Conservation (phyloP, 192 early-diverging fungal genomes). For the Coemansia aciculifera region DNA sequence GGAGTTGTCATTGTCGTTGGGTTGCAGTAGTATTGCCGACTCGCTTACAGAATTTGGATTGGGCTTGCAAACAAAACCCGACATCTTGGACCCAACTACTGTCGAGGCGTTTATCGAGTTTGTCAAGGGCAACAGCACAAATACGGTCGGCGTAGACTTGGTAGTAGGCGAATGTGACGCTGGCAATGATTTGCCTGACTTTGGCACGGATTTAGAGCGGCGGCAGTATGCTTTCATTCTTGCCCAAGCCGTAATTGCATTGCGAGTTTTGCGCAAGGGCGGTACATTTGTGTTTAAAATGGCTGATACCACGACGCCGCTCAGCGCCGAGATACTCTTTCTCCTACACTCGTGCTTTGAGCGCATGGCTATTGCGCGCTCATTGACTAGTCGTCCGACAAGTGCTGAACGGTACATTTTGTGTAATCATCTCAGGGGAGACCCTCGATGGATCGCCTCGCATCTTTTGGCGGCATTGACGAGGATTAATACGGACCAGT, state of each 20-base stretch:
- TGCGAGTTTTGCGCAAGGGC: slow-evolving; percentile 22
- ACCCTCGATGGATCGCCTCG: slow-evolving; percentile 16
- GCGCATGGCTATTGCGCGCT: slow-evolving; percentile 31
- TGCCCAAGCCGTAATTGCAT: slow-evolving; percentile 29
- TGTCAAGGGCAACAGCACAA: slow-evolving; percentile 4
- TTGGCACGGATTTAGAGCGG: slow-evolving; percentile 18
- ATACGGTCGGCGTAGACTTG: slow-evolving; percentile 25
- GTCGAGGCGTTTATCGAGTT: slow-evolving; percentile 30
- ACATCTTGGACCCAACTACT: slow-evolving; percentile 16
- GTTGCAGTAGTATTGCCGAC: background rate
- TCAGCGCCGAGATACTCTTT: slow-evolving; percentile 42
- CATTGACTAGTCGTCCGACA: slow-evolving; percentile 23
- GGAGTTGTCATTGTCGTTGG: background rate
- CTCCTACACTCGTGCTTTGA: slow-evolving; percentile 36
- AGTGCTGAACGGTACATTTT: slow-evolving; percentile 36
- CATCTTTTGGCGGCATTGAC: slow-evolving; percentile 28
- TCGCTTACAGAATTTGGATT: background rate
- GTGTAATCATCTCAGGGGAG: slow-evolving; percentile 21
- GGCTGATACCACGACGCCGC: slow-evolving; percentile 29
- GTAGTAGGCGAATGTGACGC: slow-evolving; percentile 26
- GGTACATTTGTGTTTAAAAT: slow-evolving; percentile 45
- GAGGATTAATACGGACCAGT: slow-evolving; percentile 20
- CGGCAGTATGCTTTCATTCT: slow-evolving; percentile 30
- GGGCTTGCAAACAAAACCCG: background rate
- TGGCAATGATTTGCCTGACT: slow-evolving; percentile 3